phyloP scores from a whole-genome alignment of 75 land plant species.

The Cryptomeria japonica region DNA sequence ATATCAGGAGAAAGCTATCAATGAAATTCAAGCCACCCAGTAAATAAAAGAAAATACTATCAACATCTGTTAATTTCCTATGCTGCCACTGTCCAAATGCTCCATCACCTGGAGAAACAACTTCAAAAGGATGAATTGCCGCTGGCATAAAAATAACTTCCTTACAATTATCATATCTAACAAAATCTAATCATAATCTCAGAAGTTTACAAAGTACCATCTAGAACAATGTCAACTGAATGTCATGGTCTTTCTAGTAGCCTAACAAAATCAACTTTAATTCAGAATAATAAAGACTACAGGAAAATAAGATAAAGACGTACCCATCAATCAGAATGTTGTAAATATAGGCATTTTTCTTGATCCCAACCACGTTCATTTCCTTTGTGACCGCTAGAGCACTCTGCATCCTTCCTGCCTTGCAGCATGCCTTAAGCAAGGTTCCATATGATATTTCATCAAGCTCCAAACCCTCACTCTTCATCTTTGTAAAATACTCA shows the following conservation, averaged over 20 bases:
- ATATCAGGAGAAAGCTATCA: not conserved
- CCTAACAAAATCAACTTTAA: not conserved
- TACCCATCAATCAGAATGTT: slow-evolving; percentile 98
- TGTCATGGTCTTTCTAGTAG: not conserved
- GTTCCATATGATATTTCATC: slow-evolving; percentile 83
- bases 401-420: slow-evolving; percentile 97
- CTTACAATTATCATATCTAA: not conserved
- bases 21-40: not conserved
- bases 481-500: slow-evolving; percentile 83
- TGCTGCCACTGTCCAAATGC: not conserved
- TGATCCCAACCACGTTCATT: slow-evolving; percentile 72
- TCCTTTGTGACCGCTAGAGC: slow-evolving; percentile 89
- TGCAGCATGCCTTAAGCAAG: slow-evolving; percentile 95
- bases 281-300: not conserved
- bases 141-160: not conserved
- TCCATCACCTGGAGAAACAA: not conserved
- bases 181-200: not conserved
- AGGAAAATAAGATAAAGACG: slow-evolving; percentile 2
- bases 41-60: not conserved
- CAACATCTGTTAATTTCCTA: not conserved
- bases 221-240: not conserved
- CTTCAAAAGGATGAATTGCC: not conserved
- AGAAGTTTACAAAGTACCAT: not conserved
- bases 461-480: slow-evolving; percentile 68
- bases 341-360: slow-evolving; percentile 73